Percentiles rank a stretch among this genome's conserved stretches.
phyloP scores from a whole-genome alignment of 2,329 filamentous ascomycete genomes.

The Scedosporium boydii region DNA sequence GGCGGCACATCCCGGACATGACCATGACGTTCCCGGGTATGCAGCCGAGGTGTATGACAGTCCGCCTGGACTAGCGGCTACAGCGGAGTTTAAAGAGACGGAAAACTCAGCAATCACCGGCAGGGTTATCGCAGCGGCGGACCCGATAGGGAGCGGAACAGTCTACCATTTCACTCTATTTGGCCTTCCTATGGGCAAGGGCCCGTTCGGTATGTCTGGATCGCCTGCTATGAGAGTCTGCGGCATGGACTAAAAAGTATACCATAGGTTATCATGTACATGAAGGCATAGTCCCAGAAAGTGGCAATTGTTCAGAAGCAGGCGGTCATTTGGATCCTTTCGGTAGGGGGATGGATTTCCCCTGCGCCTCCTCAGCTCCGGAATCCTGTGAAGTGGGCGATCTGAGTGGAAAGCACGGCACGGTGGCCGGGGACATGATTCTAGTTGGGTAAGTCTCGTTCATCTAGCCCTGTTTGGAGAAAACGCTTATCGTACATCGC shows the following conservation, averaged over 20 bases:
- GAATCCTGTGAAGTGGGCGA: constrained; percentile 68
- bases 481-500: neutral
- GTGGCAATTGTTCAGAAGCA: constrained; percentile 63
- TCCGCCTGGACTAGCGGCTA: neutral
- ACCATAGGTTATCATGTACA: constrained; percentile 63
- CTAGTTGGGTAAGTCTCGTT: neutral
- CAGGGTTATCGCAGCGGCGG: neutral
- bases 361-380: constrained; percentile 48
- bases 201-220: neutral
- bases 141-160: neutral
- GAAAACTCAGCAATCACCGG: neutral
- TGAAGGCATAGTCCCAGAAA: constrained; percentile 46
- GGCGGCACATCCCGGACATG: neutral
- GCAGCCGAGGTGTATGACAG: neutral
- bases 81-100: neutral
- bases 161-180: neutral
- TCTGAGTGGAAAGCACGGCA: constrained; percentile 63
- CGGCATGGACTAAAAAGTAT: neutral
- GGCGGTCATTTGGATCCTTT: constrained; percentile 65
- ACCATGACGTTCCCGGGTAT: neutral
- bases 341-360: constrained; percentile 48
- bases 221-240: neutral
- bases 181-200: neutral
- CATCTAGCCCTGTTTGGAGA: neutral
- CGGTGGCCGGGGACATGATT: constrained; percentile 28